phyloP scores from a whole-genome alignment of 345 rosid species.

The Populus deltoides region DNA sequence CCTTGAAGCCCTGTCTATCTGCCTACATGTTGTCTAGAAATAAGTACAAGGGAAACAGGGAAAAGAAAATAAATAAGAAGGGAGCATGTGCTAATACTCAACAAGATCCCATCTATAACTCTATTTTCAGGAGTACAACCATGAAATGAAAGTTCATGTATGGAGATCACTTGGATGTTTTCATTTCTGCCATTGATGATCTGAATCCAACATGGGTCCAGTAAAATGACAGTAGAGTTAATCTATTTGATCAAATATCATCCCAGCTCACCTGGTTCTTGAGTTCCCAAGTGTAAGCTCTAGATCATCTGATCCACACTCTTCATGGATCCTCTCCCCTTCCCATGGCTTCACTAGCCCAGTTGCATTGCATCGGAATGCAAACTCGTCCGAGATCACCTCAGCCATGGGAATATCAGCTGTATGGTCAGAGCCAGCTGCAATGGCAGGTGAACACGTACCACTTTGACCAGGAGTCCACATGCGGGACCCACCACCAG shows the following conservation, averaged over 20 bases:
- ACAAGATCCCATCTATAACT: background rate
- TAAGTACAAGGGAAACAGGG: background rate
- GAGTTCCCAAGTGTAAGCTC: slow-evolving; percentile 98
- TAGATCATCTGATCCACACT: slow-evolving; percentile 85
- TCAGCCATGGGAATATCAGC: slow-evolving; percentile 83
- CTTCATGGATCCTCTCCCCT: slow-evolving; percentile 97
- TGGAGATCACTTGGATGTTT: background rate
- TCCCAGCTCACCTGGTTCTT: slow-evolving; percentile 50
- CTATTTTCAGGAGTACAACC: background rate
- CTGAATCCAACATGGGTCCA: background rate
- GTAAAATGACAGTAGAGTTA: background rate
- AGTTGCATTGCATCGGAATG: slow-evolving; percentile 62
- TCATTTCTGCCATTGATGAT: background rate
- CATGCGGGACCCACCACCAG: slow-evolving; percentile 71
- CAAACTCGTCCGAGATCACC: slow-evolving; percentile 75
- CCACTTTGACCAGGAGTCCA: slow-evolving; percentile 98
- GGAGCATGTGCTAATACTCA: background rate
- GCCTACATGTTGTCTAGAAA: background rate
- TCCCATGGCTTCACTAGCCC: slow-evolving; percentile 97
- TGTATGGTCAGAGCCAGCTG: slow-evolving; percentile 66
- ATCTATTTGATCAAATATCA: background rate
- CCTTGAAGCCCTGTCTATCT: background rate
- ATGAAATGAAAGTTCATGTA: background rate
- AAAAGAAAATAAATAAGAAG: background rate
- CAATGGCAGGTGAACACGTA: slow-evolving; percentile 85